These are phyloP conservation scores for Marvania coccoides DNA, from an alignment of 139 green algal species.

Conservation along the genomic window DNA sequence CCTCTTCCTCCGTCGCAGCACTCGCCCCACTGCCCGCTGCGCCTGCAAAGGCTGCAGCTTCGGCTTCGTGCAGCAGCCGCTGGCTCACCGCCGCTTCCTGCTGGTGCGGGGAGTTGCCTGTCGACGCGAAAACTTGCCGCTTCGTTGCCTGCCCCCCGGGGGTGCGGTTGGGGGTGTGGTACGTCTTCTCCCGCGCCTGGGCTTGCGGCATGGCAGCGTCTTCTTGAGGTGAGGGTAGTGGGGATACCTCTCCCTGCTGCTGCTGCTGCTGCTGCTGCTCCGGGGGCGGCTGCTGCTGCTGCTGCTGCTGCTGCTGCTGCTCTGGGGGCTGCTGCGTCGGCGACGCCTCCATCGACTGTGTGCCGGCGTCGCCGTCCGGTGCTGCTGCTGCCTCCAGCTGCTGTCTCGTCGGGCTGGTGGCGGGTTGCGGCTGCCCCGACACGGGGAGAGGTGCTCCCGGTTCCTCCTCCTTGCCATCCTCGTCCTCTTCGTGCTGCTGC, in stretches of 20 bases:
- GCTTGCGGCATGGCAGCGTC: neutral
- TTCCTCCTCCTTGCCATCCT: neutral
- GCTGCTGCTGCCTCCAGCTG: neutral
- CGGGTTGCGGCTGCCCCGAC: neutral
- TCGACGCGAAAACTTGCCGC: neutral
- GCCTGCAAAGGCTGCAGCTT: too few relatives aligned
- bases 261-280: neutral
- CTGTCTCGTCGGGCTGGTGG: neutral
- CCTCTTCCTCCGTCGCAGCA: too few relatives aligned
- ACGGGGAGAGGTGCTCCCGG: neutral
- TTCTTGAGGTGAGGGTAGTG: neutral
- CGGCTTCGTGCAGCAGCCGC: too few relatives aligned
- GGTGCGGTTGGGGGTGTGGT: neutral
- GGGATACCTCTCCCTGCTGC: neutral
- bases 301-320: too few relatives aligned
- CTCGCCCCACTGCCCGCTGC: too few relatives aligned
- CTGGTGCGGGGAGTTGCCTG: neutral
- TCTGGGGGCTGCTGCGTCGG: too few relatives aligned
- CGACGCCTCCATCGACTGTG: too few relatives aligned
- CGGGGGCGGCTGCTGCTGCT: neutral
- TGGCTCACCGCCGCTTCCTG: neutral
- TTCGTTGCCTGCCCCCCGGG: neutral
- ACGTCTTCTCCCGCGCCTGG: neutral
- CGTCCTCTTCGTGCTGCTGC: neutral
- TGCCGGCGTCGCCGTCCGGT: too few relatives aligned